A percentile compares a stretch with the other conserved stretches of the same genome.
These are phyloP conservation scores for Leccinum solheimii DNA, from an alignment of 1,284 basidiomycete species.

Conservation along the genomic window DNA sequence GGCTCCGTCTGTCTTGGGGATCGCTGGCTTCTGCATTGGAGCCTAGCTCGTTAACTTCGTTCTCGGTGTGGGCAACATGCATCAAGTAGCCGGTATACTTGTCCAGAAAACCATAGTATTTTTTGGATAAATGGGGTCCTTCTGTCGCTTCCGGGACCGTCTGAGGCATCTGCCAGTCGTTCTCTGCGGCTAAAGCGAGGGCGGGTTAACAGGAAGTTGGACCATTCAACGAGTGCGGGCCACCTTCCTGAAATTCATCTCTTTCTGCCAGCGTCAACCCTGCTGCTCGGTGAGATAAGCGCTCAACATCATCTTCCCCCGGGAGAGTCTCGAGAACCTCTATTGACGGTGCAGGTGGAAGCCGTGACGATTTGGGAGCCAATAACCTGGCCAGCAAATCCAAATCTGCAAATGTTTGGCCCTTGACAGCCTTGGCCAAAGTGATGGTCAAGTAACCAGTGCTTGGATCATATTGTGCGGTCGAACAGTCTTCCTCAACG, in stretches of 20 bases:
- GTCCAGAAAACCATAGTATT: conserved; percentile 72
- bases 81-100: conserved; percentile 71
- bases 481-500: conserved; percentile 69
- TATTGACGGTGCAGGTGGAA: conserved; percentile 49
- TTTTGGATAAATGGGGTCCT: conserved; percentile 42
- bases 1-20: conserved; percentile 45
- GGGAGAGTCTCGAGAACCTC: conserved; percentile 52
- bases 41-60: conserved; percentile 78
- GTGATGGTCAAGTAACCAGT: conserved; percentile 70
- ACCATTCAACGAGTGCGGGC: conserved; percentile 4
- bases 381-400: conserved; percentile 75
- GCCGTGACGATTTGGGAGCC: conserved; percentile 55
- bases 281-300: conserved; percentile 42
- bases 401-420: conserved; percentile 70
- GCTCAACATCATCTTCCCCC: conserved; percentile 37
- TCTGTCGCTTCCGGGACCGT: conserved; percentile 45
- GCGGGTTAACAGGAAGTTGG: conserved; percentile 7
- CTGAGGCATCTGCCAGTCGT: conserved; percentile 78
- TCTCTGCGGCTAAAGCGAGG: conserved; percentile 56
- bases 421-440: conserved; percentile 63
- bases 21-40: conserved; percentile 56
- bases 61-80: conserved; percentile 68
- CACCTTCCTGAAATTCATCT: conserved; percentile 62
- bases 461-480: conserved; percentile 70
- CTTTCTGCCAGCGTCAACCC: conserved; percentile 50